Evolutionary conservation across 257 asterid species (phyloP), one percentile per base, ranked within the genome.

Genomic region (Nicotiana tabacum): DNA sequence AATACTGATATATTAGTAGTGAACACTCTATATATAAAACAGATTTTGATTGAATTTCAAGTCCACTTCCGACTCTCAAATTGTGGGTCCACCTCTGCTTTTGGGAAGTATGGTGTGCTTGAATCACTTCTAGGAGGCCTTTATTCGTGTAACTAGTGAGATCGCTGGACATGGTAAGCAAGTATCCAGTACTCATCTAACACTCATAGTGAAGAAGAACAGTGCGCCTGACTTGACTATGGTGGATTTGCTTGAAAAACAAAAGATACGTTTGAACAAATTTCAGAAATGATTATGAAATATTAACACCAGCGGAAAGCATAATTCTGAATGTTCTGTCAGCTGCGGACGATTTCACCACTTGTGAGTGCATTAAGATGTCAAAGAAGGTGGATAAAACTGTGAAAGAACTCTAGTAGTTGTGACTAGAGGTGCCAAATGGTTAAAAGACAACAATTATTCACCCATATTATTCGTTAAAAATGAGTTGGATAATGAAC

Each of bases 191-290:
- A 30, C 24, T 5, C 86, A 89, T 0, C 3, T 88, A 29, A 87
- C 90, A 1, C 81, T 90, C 9, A 6, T 84, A 3, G 91, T 88
- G 51, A 90, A 88, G 39, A 90, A 87, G 85, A 85, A 67, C 0
- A 90, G 90, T 0, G 91, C 86, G 29, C 90, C 91, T 0, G 90
- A 90, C 60, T 72, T 90, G 1, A 85, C 90, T 0, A 86, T 82
- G 90, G 88, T 90, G 7, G 92, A 88, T 70, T 70, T 90, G 51
- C 92, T 88, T 5, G 91, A 90, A 87, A 90, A 57, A 87, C 91
- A 1, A 85, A 86, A 6, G 83, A 87, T 51, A 84, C 81, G 0
- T 85, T 80, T 24, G 88, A 84, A 77, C 90, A 89, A 67, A 82
- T 89, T 5, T 85, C 86, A 0, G 64, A 21, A 13, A 87, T 82